phyloP scores from a whole-genome alignment of 2,329 filamentous ascomycete genomes.

The Beauveria rudraprayagi region DNA sequence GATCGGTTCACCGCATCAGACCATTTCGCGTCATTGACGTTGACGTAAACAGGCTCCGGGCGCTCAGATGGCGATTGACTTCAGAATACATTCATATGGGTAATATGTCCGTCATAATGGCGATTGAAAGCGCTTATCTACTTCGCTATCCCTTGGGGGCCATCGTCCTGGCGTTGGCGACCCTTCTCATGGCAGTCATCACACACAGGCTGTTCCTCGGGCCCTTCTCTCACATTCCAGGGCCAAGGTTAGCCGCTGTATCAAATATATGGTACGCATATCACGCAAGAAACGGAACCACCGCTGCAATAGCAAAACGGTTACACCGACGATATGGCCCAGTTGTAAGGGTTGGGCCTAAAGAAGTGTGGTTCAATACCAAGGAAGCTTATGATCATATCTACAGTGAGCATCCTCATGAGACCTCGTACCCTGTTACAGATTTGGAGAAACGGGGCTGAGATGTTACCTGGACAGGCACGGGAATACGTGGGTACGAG shows the following conservation, averaged over 20 bases:
- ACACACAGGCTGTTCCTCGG: constrained; percentile 36
- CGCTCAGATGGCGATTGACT: background rate
- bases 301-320: constrained; percentile 31
- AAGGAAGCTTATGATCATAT: constrained; percentile 39
- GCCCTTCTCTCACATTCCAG: constrained; percentile 36
- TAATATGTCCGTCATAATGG: background rate
- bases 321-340: constrained; percentile 42
- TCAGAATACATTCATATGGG: background rate
- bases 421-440: too few species aligned
- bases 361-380: constrained; percentile 46
- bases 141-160: background rate
- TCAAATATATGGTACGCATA: constrained; percentile 41
- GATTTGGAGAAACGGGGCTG: background rate
- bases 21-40: background rate
- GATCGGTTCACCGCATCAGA: background rate
- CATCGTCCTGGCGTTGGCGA: background rate
- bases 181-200: background rate
- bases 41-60: background rate
- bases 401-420: constrained; percentile 31
- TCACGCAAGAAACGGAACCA: constrained; percentile 35
- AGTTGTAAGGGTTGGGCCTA: constrained; percentile 43
- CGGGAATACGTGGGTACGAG: constrained; percentile 35
- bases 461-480: constrained; percentile 23
- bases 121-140: background rate
- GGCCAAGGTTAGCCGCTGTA: constrained; percentile 37